Percentiles rank a stretch among this genome's conserved stretches.
Conservation (phyloP, 164 flowering plant genomes). For the Litsea cubeba region DNA sequence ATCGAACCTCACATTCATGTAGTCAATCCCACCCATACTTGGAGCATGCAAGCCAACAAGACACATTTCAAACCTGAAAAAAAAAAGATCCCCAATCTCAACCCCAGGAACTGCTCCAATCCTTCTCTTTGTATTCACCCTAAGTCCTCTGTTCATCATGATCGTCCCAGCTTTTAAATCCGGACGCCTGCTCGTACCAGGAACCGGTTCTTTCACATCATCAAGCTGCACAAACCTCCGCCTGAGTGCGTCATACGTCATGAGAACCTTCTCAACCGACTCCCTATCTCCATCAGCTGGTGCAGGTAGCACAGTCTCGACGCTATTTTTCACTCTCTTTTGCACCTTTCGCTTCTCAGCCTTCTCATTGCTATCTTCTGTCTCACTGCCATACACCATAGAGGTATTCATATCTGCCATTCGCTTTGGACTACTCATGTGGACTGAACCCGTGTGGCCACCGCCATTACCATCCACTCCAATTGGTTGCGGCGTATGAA, state of each 20-base stretch:
- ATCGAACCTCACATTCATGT: constrained; percentile 24
- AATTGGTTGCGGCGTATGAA: constrained; percentile 22
- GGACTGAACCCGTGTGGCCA: constrained; percentile 4
- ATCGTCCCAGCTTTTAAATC: constrained; percentile 36
- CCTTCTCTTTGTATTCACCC: constrained; percentile 39
- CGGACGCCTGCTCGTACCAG: constrained; percentile 27
- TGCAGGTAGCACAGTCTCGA: constrained; percentile 6
- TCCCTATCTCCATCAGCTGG: constrained; percentile 29
- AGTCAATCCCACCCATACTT: constrained; percentile 50
- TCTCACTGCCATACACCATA: constrained; percentile 11
- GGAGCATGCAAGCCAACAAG: constrained; percentile 47
- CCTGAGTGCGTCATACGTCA: constrained; percentile 37
- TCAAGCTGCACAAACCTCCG: constrained; percentile 31
- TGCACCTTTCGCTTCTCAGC: constrained; percentile 18
- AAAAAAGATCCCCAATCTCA: constrained; percentile 56
- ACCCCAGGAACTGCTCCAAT: constrained; percentile 51
- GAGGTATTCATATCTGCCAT: constrained; percentile 1
- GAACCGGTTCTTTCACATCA: constrained; percentile 23
- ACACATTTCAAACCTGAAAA: constrained; percentile 46
- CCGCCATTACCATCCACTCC: constrained; percentile 24
- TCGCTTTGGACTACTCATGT: constrained; percentile 6
- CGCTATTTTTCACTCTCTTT: constrained; percentile 19
- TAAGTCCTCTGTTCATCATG: constrained; percentile 33
- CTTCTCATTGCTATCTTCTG: constrained; percentile 12
- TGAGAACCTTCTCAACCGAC: constrained; percentile 23